Conservation (phyloP, 805 yeast species). For the Vanderwaltozyma verrucispora region DNA sequence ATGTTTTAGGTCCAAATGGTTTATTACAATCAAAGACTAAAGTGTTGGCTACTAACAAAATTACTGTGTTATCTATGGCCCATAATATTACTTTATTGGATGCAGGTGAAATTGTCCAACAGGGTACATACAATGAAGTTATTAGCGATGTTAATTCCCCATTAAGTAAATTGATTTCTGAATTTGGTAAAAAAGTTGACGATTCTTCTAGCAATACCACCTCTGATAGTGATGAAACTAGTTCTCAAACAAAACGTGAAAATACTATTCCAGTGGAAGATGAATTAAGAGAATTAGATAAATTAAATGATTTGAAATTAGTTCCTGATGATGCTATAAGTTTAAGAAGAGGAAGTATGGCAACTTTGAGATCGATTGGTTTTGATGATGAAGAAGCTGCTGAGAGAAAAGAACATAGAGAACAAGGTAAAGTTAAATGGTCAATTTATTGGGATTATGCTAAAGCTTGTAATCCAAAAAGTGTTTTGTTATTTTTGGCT, state of each 20-base stretch:
- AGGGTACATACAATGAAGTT: conserved; percentile 49
- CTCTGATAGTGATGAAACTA: conserved; percentile 4
- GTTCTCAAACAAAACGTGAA: conserved; percentile 15
- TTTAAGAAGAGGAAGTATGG: conserved; percentile 55
- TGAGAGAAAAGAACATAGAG: conserved; percentile 58
- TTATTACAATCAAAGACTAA: conserved; percentile 63
- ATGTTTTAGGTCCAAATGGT: conserved; percentile 77
- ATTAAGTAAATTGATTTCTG: conserved; percentile 45
- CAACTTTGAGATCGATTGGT: conserved; percentile 26
- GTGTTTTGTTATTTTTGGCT: conserved; percentile 47
- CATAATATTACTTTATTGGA: conserved; percentile 56
- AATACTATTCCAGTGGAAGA: conserved; percentile 18
- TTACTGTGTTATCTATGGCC: conserved; percentile 71
- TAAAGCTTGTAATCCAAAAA: conserved; percentile 67
- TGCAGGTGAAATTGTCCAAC: conserved; percentile 59
- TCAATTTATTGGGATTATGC: conserved; percentile 74
- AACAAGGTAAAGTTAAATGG: conserved; percentile 92
- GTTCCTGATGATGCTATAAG: conserved; percentile 28
- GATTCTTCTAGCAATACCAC: conserved; percentile 7
- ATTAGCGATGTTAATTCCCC: conserved; percentile 34
- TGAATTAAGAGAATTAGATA: conserved; percentile 25
- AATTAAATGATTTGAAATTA: conserved; percentile 19
- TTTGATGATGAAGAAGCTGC: conserved; percentile 30
- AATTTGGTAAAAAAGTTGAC: conserved; percentile 45
- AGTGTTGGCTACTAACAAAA: conserved; percentile 77